These are phyloP conservation scores for Quercus cerris DNA, from an alignment of 306 rosid species.

Conservation along the genomic window DNA sequence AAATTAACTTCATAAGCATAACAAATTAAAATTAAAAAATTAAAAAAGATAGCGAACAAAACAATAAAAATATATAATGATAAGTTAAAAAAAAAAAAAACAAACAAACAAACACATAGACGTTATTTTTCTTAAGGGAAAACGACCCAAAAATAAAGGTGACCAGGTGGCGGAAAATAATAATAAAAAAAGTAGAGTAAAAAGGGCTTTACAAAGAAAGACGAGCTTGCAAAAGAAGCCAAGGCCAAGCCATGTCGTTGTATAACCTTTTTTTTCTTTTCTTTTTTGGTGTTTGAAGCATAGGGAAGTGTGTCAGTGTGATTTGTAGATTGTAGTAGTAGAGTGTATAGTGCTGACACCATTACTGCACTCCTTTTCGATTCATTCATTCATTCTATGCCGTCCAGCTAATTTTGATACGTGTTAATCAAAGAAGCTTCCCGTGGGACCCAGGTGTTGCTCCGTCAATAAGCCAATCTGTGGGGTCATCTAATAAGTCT, in stretches of 20 bases:
- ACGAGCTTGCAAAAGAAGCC: constrained; percentile 19
- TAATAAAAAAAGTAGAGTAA: neutral
- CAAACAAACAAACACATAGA: neutral
- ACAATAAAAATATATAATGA: neutral
- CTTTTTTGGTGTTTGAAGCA: neutral
- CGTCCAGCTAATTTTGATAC: constrained; percentile 20
- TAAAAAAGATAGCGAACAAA: too few species aligned
- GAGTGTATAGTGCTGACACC: constrained; percentile 5
- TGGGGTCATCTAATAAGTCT: neutral
- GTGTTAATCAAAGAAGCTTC: constrained; percentile 30
- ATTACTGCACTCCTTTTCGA: neutral
- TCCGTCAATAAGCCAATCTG: neutral
- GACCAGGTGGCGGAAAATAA: neutral
- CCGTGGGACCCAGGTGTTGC: neutral
- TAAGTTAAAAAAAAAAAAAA: neutral
- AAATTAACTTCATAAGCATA: too few species aligned
- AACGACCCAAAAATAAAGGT: too few species aligned
- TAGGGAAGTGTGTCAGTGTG: constrained; percentile 25
- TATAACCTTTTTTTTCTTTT: neutral
- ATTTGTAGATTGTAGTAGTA: neutral
- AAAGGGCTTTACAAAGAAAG: neutral
- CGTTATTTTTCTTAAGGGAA: too few species aligned
- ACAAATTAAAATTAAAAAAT: too few species aligned
- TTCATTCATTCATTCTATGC: neutral
- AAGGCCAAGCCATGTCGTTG: constrained; percentile 24